phyloP scores from a whole-genome alignment of 352 stramenopile genomes.

The Phytophthora sansomeana region DNA sequence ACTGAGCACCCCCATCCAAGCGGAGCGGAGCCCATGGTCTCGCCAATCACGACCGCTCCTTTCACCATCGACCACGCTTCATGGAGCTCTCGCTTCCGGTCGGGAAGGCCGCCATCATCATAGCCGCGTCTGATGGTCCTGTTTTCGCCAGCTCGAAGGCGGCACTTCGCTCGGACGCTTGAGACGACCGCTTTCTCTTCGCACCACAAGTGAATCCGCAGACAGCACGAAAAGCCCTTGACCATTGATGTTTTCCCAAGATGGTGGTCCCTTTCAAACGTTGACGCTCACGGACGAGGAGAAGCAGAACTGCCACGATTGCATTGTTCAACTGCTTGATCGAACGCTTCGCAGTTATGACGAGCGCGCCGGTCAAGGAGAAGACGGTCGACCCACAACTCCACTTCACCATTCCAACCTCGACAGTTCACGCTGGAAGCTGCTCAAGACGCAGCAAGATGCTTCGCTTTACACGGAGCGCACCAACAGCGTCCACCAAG shows the following conservation, averaged over 20 bases:
- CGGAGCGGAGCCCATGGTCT: constrained; percentile 5
- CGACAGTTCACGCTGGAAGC: constrained; percentile 36
- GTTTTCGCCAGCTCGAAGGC: constrained; percentile 10
- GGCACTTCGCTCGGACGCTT: neutral
- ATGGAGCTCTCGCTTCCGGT: constrained; percentile 3
- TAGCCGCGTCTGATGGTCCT: constrained; percentile 21
- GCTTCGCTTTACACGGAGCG: constrained; percentile 35
- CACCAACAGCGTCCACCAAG: constrained; percentile 4
- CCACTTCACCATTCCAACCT: constrained; percentile 27
- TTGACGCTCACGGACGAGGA: constrained; percentile 16
- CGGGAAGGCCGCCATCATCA: constrained; percentile 23
- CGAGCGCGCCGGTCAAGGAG: constrained; percentile 22
- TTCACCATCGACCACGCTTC: constrained; percentile 21
- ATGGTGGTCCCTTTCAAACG: neutral
- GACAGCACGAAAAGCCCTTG: neutral
- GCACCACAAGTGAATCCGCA: neutral
- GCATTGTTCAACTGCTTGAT: constrained; percentile 29
- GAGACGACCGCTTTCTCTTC: constrained; percentile 6
- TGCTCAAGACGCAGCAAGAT: constrained; percentile 27
- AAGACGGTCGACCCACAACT: constrained; percentile 8
- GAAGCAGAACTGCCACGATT: constrained; percentile 28
- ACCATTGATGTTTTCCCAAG: neutral
- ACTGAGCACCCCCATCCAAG: constrained; percentile 1
- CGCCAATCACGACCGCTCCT: constrained; percentile 6
- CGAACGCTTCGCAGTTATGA: constrained; percentile 41